These are phyloP conservation scores for Dioscorea dumetorum DNA, from an alignment of 106 monocot species.

Conservation along the genomic window DNA sequence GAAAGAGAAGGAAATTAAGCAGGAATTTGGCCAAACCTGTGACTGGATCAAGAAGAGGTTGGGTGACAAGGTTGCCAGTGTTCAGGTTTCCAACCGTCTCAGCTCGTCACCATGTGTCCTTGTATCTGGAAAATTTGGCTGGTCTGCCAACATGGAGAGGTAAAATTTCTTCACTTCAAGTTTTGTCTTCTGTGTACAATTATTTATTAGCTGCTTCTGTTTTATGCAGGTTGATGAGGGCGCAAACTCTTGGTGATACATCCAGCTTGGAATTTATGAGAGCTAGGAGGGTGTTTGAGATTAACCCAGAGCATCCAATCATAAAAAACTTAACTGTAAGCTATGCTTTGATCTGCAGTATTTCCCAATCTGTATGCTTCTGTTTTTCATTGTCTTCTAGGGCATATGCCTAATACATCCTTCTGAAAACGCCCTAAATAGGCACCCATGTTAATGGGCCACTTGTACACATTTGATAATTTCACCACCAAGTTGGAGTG, in stretches of 20 bases:
- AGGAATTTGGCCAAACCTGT: conserved; percentile 73
- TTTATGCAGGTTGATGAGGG: conserved; percentile 80
- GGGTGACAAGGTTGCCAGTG: conserved; percentile 84
- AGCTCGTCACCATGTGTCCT: conserved; percentile 92
- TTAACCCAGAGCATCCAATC: conserved; percentile 92
- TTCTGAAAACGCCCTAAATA: too few relatives aligned
- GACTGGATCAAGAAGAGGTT: conserved; percentile 93
- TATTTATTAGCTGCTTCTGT: neutral
- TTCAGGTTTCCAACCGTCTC: conserved; percentile 85
- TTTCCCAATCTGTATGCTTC: too few relatives aligned
- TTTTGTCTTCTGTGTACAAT: neutral
- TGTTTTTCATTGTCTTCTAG: too few relatives aligned
- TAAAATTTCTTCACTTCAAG: neutral
- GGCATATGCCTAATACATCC: too few relatives aligned
- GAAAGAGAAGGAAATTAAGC: conserved; percentile 83
- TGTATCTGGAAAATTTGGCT: conserved; percentile 94
- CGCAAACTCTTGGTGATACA: conserved; percentile 75
- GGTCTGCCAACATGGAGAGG: conserved; percentile 99
- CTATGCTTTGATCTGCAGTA: too few relatives aligned
- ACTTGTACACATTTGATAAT: too few relatives aligned
- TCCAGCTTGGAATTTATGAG: conserved; percentile 86
- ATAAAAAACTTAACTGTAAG: conserved; percentile 82
- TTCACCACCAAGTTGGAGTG: too few relatives aligned
- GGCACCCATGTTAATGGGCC: too few relatives aligned
- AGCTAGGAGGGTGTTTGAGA: conserved; percentile 86